A percentile compares a stretch with the other conserved stretches of the same genome.
Conservation (phyloP, 352 stramenopile species). For the Globisporangium cylindrosporum region DNA sequence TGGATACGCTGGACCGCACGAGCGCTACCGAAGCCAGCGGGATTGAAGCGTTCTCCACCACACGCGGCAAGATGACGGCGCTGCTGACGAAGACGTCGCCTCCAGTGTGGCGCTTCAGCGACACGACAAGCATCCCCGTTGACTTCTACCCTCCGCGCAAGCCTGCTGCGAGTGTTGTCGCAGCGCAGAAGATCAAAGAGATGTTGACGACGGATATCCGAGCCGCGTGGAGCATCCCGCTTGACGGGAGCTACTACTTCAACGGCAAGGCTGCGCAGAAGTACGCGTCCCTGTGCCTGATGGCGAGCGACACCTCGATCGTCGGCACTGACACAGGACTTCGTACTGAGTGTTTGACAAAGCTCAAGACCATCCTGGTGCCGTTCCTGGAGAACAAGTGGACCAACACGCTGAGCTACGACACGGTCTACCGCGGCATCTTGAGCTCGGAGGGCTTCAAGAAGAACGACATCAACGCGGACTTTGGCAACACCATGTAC, state of each 20-base stretch:
- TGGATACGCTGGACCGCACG: constrained; percentile 48
- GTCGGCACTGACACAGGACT: constrained; percentile 41
- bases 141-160: constrained; percentile 52
- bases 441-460: constrained; percentile 61
- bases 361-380: constrained; percentile 48
- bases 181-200: constrained; percentile 35
- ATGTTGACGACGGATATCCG: constrained; percentile 50
- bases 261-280: constrained; percentile 77
- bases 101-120: constrained; percentile 45
- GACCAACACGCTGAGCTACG: constrained; percentile 64
- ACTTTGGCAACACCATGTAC: constrained; percentile 77
- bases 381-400: constrained; percentile 69
- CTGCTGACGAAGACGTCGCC: constrained; percentile 44
- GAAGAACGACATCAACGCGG: constrained; percentile 55
- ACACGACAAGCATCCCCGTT: constrained; percentile 34
- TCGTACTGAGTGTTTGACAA: constrained; percentile 46
- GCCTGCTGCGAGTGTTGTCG: constrained; percentile 24
- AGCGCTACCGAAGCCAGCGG: constrained; percentile 33
- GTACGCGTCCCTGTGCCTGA: constrained; percentile 70
- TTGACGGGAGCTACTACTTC: constrained; percentile 69
- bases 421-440: constrained; percentile 55
- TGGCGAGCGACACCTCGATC: constrained; percentile 62
- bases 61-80: constrained; percentile 51
- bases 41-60: constrained; percentile 42
- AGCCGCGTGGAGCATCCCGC: constrained; percentile 41